phyloP scores from a whole-genome alignment of 192 early-diverging fungal genomes.

The Umbelopsis sp. region DNA sequence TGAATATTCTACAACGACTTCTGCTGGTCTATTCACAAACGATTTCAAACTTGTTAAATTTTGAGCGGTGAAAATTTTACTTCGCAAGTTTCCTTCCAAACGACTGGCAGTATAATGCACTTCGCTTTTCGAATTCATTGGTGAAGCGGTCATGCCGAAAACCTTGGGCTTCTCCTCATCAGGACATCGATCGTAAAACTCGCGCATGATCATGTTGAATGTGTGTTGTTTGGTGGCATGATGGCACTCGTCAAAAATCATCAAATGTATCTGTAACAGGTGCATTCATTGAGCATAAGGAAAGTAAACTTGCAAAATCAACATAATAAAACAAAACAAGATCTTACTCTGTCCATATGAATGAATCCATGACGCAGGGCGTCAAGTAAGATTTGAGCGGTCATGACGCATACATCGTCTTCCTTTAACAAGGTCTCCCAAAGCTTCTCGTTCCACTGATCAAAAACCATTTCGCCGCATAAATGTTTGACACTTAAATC shows the following conservation, averaged over 20 bases:
- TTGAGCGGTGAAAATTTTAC: conserved; percentile 60
- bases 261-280: conserved; percentile 63
- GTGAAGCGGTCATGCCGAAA: conserved; percentile 96
- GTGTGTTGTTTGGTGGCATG: conserved; percentile 79
- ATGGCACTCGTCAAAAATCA: conserved; percentile 97
- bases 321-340: background rate
- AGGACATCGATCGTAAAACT: conserved; percentile 70
- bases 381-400: conserved; percentile 83
- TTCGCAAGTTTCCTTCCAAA: conserved; percentile 58
- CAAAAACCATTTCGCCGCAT: conserved; percentile 70
- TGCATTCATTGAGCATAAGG: background rate
- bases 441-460: conserved; percentile 57
- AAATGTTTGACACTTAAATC: conserved; percentile 60
- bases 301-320: background rate
- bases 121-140: conserved; percentile 45
- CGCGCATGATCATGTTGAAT: conserved; percentile 80
- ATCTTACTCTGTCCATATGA: conserved; percentile 56
- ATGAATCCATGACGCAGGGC: conserved; percentile 72
- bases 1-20: conserved; percentile 54
- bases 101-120: conserved; percentile 32
- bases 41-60: conserved; percentile 33
- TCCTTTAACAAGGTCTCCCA: conserved; percentile 66
- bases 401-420: conserved; percentile 83
- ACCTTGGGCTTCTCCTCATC: conserved; percentile 67
- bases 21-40: conserved; percentile 46